These are phyloP conservation scores for Hygrophila difformis DNA, from an alignment of 257 asterid genomes.

Conservation along the genomic window DNA sequence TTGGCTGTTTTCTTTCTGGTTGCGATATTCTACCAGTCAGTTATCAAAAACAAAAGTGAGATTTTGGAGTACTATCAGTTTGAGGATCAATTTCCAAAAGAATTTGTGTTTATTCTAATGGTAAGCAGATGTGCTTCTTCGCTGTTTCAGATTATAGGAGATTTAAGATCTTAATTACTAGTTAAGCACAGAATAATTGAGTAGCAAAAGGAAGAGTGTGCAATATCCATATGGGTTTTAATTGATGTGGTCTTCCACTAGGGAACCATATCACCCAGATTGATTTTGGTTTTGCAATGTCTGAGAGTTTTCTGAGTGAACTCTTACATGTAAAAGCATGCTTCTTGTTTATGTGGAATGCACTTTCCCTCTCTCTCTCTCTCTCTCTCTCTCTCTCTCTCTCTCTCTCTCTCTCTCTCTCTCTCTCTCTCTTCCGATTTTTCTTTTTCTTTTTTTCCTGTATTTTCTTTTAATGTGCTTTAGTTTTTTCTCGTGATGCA, in stretches of 20 bases:
- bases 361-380: too few species aligned
- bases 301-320: background rate
- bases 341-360: constrained; percentile 4
- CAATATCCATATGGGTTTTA: too few species aligned
- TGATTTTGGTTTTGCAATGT: constrained; percentile 3
- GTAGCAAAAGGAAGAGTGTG: too few species aligned
- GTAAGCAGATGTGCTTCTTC: too few species aligned
- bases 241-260: background rate
- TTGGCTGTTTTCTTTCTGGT: constrained; percentile 90
- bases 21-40: constrained; percentile 83
- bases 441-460: background rate
- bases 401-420: too few species aligned
- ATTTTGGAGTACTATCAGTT: constrained; percentile 95
- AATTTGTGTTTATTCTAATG: constrained; percentile 81
- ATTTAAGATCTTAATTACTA: too few species aligned
- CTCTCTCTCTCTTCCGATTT: too few species aligned
- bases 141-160: too few species aligned
- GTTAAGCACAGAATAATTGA: too few species aligned
- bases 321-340: background rate
- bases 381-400: too few species aligned
- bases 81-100: constrained; percentile 98
- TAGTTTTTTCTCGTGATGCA: constrained; percentile 48
- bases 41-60: constrained; percentile 79
- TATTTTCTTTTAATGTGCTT: background rate
- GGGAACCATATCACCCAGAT: background rate